Conservation (phyloP, 2,329 filamentous ascomycete genomes). For the Aspergillus aculeatus region DNA sequence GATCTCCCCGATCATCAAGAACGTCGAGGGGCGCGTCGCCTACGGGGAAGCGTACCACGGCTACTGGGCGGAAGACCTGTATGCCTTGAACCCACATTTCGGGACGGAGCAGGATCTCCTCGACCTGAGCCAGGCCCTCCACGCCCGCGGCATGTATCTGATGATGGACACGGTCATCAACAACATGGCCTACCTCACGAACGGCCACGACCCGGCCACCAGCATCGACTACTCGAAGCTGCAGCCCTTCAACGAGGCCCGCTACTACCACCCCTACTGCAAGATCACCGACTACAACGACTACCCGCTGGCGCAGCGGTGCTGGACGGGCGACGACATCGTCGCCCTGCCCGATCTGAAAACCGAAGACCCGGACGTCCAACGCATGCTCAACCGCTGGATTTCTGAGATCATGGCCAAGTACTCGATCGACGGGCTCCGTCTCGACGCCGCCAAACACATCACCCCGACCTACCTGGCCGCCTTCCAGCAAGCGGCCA, state of each 20-base stretch:
- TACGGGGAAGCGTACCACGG: constrained; percentile 52
- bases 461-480: constrained; percentile 45
- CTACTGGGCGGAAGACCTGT: constrained; percentile 51
- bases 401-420: constrained; percentile 41
- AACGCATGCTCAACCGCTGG: constrained; percentile 43
- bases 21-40: constrained; percentile 36
- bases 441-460: constrained; percentile 52
- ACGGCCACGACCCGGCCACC: constrained; percentile 25
- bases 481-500: constrained; percentile 36
- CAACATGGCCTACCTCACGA: constrained; percentile 42
- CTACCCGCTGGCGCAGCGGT: constrained; percentile 39
- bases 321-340: constrained; percentile 53
- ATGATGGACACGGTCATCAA: constrained; percentile 56
- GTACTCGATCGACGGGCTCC: constrained; percentile 51
- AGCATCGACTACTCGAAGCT: constrained; percentile 27
- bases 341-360: constrained; percentile 50
- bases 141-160: constrained; percentile 50
- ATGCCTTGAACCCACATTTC: constrained; percentile 50
- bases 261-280: constrained; percentile 31
- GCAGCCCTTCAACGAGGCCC: constrained; percentile 25
- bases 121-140: constrained; percentile 46
- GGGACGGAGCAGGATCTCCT: constrained; percentile 49
- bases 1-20: constrained; percentile 45
- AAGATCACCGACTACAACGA: constrained; percentile 36
- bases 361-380: constrained; percentile 44